Base-by-base conservation (phyloP, 2,329 filamentous ascomycete species). In the Ambrosiella xylebori region DNA sequence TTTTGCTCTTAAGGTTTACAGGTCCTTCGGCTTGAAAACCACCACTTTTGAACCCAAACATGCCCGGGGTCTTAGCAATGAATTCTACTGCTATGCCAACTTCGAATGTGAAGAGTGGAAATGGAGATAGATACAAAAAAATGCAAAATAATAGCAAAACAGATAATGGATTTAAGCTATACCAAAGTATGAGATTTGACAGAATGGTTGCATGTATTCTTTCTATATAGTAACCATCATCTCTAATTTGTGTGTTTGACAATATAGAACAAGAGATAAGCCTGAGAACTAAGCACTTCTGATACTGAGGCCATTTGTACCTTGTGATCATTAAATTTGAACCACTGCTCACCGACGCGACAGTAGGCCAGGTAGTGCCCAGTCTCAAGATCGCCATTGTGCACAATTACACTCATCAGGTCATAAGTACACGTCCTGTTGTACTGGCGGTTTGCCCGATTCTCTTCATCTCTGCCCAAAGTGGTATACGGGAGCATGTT, bases 291-390 rank as follows among this genome's bases (percentile, higher is more conserved):
- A 47, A 97, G 75, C 2, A 97, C 91, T 61, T 96, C 88, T 4
- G 85, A 86, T 66, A 93, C 85, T 52, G 81, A 81, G 1, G 88
- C 91, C 58, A 90, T 67, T 61, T 90, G 87, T 27, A 97, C 91
- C 68, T 88, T 89, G 68, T 93, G 90, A 67, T 97, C 91, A 66
- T 97, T 94, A 71, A 96, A 96, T 58, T 87, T 82, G 69, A 95
- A 95, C 91, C 91, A 97, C 78, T 86, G 80, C 58, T 87, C 85
- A 3, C 84, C 86, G 60, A 91, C 85, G 52, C 88, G 76, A 61
- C 86, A 89, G 68, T 94, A 96, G n/a, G 85, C 87, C 59, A 90
- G 82, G 66, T 95, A 96, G 67, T 96, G 89, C 13, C 90, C 91
- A 1, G 88, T 89, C 65, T 96, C 89, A 59, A 96, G 85, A 69